Percentiles rank a stretch among this genome's conserved stretches.
phyloP scores from a whole-genome alignment of 495 filamentous ascomycete species.

The Annulohypoxylon moriforme region DNA sequence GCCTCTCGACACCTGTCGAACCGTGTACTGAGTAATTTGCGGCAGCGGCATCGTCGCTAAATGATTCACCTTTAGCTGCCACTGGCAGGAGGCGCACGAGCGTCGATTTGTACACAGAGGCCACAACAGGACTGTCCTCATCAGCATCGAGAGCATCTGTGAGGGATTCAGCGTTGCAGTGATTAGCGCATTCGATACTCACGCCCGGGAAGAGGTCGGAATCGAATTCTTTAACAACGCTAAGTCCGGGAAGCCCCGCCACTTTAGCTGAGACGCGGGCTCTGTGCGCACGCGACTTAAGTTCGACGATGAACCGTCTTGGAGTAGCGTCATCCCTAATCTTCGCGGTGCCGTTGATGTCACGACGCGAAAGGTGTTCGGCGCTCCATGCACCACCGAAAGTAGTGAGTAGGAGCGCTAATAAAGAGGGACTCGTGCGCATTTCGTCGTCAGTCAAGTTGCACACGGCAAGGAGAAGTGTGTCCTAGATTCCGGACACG shows the following conservation, averaged over 20 bases:
- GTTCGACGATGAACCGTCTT: slow-evolving; percentile 27
- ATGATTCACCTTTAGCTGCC: slow-evolving; percentile 23
- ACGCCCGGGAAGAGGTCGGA: slow-evolving; percentile 50
- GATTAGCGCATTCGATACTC: slow-evolving; percentile 36
- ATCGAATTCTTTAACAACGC: slow-evolving; percentile 47
- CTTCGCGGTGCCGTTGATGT: slow-evolving; percentile 5
- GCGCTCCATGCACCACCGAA: not conserved
- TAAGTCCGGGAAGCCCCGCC: slow-evolving; percentile 12
- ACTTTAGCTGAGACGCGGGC: slow-evolving; percentile 17
- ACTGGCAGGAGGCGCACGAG: slow-evolving; percentile 27
- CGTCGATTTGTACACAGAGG: slow-evolving; percentile 33
- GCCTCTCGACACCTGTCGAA: slow-evolving; percentile 48
- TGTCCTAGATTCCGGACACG: not conserved
- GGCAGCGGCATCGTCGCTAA: slow-evolving; percentile 33
- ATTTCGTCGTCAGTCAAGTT: slow-evolving; percentile 9
- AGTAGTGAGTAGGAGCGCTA: slow-evolving; percentile 23
- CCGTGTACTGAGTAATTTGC: slow-evolving; percentile 48
- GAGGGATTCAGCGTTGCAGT: slow-evolving; percentile 43
- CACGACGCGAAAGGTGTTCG: slow-evolving; percentile 6
- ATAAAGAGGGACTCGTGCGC: not conserved
- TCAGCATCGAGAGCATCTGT: slow-evolving; percentile 29
- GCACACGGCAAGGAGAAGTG: not conserved
- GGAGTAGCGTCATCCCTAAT: slow-evolving; percentile 10
- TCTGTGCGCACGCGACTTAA: slow-evolving; percentile 24
- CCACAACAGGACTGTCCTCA: slow-evolving; percentile 46